phyloP scores from a whole-genome alignment of 768 basidiomycete genomes.

The Kockovaella imperatae region DNA sequence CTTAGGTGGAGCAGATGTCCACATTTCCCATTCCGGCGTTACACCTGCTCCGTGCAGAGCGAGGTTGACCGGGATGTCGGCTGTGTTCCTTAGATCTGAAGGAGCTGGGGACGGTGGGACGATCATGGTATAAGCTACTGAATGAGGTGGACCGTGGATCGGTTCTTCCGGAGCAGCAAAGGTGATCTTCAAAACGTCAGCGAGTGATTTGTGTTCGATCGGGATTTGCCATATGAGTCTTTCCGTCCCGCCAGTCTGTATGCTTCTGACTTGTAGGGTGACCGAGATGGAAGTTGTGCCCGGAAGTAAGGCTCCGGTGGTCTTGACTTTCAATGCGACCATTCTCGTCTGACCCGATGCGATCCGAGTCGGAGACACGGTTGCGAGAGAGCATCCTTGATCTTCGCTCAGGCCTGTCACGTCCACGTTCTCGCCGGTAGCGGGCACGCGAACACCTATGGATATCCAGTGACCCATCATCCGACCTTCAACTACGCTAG shows the following conservation, averaged over 20 bases:
- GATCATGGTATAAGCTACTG: slow-evolving; percentile 33
- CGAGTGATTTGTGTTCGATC: background rate
- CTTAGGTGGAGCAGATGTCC: slow-evolving; percentile 57
- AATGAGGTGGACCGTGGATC: slow-evolving; percentile 8
- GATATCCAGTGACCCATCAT: slow-evolving; percentile 64
- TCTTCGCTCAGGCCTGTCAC: background rate
- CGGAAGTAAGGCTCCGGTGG: background rate
- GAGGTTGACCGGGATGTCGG: slow-evolving; percentile 54
- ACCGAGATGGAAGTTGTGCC: background rate
- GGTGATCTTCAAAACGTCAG: slow-evolving; percentile 19
- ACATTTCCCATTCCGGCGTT: slow-evolving; percentile 56
- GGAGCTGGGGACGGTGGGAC: slow-evolving; percentile 17
- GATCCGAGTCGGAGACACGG: background rate
- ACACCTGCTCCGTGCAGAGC: slow-evolving; percentile 69
- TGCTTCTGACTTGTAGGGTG: background rate
- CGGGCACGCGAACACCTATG: slow-evolving; percentile 47
- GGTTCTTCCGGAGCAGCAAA: slow-evolving; percentile 15
- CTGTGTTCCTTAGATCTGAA: background rate
- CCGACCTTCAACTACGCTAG: slow-evolving; percentile 66
- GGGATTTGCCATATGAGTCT: slow-evolving; percentile 8
- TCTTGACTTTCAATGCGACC: background rate
- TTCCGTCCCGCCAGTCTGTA: background rate
- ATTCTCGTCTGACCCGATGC: background rate
- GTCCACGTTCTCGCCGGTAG: slow-evolving; percentile 50
- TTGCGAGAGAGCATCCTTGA: background rate